Base-by-base conservation (phyloP, 352 stramenopile species). In the Phytophthora cajani region DNA sequence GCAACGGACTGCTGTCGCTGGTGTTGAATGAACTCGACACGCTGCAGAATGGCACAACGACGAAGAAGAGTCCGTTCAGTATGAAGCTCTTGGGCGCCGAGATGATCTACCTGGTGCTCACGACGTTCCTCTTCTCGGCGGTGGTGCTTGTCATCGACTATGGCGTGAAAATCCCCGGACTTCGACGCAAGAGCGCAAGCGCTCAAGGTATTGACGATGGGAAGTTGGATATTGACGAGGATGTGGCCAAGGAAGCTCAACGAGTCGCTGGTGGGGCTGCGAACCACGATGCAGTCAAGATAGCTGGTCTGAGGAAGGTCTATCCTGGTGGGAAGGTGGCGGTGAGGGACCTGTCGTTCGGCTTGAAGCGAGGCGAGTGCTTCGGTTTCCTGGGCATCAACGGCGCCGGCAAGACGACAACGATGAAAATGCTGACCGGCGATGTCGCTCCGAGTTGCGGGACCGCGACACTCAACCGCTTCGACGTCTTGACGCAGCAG, bases 331-430 rank as follows among this genome's bases (percentile, higher is more conserved):
- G 56, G 52, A 97, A 95, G 62, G 78, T 92, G 19, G 91, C 87
- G 1, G 82, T 96, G 42, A 58, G 74, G 16, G 71, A 85, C 38
- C 62, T 97, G 17, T 89, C 81, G 2, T 92, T 97, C 27, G 86
- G 80, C 47, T 67, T 97, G 30, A 68, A 75, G 32, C 69, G 78
- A 8, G 92, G 95, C 38, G 89, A 98, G 52, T 97, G 92, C 64
- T 98, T 98, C 71, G 95, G 95, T 7, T 94, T 98, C 65, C 76
- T 98, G 2, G 95, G 95, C 5, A 95, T 98, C 64, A 98, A 98
- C 63, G 93, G 94, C n/a, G 95, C 85, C 5, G 95, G 95, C 38
- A 98, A 99, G 75, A 97, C 92, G 2, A 98, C 95, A 16, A 97
- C 94, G 16, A 96, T 98, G 76, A 97, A 96, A 60, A 97, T 98